Conservation (phyloP, 2,329 filamentous ascomycete genomes). For the Cladophialophora carrionii region DNA sequence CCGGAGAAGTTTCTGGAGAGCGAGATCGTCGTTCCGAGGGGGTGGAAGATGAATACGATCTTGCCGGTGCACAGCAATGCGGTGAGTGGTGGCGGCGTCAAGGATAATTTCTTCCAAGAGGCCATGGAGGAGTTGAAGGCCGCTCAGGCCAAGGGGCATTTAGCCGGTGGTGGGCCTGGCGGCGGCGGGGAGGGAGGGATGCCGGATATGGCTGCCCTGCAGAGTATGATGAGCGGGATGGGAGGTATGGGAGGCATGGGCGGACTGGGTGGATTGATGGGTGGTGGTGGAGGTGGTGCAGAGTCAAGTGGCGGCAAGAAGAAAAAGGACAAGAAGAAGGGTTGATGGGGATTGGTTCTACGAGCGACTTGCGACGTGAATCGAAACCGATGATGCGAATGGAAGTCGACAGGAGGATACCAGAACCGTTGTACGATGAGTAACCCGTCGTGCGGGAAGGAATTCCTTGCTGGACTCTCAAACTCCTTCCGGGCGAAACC, state of each 20-base stretch:
- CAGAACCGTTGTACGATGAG: not conserved
- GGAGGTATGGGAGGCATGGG: conserved; percentile 37
- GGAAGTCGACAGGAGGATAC: not conserved
- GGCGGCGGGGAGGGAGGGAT: conserved; percentile 40
- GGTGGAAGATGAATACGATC: conserved; percentile 86
- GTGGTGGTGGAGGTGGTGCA: conserved; percentile 21
- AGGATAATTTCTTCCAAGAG: conserved; percentile 91
- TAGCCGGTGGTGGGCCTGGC: conserved; percentile 54
- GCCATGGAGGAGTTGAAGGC: conserved; percentile 92
- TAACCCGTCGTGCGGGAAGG: not conserved
- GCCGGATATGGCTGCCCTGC: conserved; percentile 37
- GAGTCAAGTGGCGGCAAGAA: conserved; percentile 33
- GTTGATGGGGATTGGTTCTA: conserved; percentile 2
- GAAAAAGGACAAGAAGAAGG: conserved; percentile 37
- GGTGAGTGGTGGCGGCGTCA: conserved; percentile 88
- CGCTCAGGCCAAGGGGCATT: conserved; percentile 44
- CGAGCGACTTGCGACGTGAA: too few species aligned
- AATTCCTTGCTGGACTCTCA: not conserved
- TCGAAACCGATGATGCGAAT: not conserved
- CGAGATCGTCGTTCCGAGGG: conserved; percentile 75
- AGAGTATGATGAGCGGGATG: conserved; percentile 38
- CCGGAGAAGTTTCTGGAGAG: conserved; percentile 69
- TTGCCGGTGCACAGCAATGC: conserved; percentile 86
- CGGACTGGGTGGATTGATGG: conserved; percentile 29
- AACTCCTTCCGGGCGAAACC: not conserved